These are phyloP conservation scores for Tremellales sp. DNA, from an alignment of 1,284 basidiomycete genomes.

Conservation along the genomic window DNA sequence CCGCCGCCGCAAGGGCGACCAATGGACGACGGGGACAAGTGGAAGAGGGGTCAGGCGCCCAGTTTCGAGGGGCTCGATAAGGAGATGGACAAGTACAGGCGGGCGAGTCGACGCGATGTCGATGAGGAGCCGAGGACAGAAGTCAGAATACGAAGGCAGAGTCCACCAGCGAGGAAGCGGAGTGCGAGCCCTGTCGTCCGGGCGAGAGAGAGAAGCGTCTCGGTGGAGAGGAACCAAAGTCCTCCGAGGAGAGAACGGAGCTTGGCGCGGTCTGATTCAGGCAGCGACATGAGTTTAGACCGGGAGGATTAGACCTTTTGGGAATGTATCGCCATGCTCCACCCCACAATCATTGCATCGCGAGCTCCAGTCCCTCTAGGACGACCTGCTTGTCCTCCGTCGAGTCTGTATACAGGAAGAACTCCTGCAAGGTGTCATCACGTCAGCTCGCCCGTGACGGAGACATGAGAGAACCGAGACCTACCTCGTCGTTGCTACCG, in stretches of 20 bases:
- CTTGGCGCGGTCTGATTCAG: constrained; percentile 29
- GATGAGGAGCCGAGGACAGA: constrained; percentile 3
- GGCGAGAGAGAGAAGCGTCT: constrained; percentile 43
- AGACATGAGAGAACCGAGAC: constrained; percentile 5
- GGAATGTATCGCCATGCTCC: neutral
- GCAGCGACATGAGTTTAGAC: constrained; percentile 36
- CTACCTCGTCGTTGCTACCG: constrained; percentile 27
- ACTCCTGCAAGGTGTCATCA: constrained; percentile 18
- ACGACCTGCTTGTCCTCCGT: constrained; percentile 38
- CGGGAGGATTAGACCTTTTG: constrained; percentile 19
- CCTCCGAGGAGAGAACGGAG: constrained; percentile 42
- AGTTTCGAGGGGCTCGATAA: constrained; percentile 9
- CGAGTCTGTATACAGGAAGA: constrained; percentile 43
- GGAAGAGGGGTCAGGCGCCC: constrained; percentile 18
- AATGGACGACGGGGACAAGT: constrained; percentile 2
- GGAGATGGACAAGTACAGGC: constrained; percentile 32
- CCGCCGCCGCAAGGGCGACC: neutral
- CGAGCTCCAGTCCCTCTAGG: constrained; percentile 27
- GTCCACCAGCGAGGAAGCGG: constrained; percentile 4
- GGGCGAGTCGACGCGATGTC: constrained; percentile 10
- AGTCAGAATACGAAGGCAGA: constrained; percentile 7
- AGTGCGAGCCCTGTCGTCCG: constrained; percentile 2
- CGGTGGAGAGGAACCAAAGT: constrained; percentile 46
- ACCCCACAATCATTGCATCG: constrained; percentile 1
- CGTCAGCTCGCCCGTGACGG: neutral